A percentile compares a stretch with the other conserved stretches of the same genome.
Evolutionary conservation across 2,329 filamentous ascomycete species (phyloP).

Genomic region (Stachybotrys chartarum): DNA sequence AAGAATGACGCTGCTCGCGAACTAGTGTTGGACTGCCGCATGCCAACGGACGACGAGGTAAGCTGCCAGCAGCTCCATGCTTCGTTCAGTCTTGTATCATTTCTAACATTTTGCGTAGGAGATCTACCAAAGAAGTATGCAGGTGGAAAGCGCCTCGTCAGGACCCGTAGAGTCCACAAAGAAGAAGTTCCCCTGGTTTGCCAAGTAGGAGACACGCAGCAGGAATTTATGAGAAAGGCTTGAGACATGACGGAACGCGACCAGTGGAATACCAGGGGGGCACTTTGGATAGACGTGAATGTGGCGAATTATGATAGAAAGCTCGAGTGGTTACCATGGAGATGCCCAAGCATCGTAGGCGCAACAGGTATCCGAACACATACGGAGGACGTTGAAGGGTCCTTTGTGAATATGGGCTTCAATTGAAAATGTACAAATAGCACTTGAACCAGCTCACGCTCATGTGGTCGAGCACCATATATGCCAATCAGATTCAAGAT

Average conservation of each 20-base stretch:
- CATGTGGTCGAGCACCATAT: too few species aligned
- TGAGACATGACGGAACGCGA: not conserved
- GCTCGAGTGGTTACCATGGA: not conserved
- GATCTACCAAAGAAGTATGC: conserved; percentile 55
- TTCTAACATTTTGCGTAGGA: conserved; percentile 37
- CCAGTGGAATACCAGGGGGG: not conserved
- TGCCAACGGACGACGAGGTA: conserved; percentile 84
- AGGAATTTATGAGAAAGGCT: not conserved
- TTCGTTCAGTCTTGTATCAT: not conserved
- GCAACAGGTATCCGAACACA: not conserved
- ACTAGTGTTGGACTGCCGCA: conserved; percentile 72
- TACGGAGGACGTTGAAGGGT: not conserved
- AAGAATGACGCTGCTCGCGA: conserved; percentile 65
- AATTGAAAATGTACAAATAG: too few species aligned
- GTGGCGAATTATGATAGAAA: not conserved
- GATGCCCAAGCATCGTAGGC: not conserved
- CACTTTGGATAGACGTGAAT: not conserved
- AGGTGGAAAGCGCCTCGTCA: conserved; percentile 46
- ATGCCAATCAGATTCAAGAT: too few species aligned
- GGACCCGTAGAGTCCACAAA: conserved; percentile 41
- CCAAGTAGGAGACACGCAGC: conserved; percentile 29
- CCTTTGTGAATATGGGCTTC: not conserved
- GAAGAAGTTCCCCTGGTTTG: conserved; percentile 63
- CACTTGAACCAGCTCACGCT: too few species aligned
- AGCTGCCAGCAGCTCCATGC: conserved; percentile 22